A percentile compares a stretch with the other conserved stretches of the same genome.
Evolutionary conservation across 441 rosid species (phyloP).

Genomic region (Jatropha multifida): DNA sequence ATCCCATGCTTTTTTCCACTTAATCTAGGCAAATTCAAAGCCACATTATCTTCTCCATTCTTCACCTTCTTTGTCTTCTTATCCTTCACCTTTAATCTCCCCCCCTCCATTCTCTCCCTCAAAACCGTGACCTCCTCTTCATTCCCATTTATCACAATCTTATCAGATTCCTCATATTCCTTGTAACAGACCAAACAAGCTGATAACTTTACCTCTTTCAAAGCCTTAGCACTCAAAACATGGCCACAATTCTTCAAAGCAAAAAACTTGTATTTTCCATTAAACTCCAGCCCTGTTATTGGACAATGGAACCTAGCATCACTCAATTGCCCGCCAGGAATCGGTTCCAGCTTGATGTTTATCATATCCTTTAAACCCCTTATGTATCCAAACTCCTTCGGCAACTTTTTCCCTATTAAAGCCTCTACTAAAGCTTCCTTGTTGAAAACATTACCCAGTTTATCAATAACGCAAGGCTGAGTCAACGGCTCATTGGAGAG

Average conservation of each 20-base stretch:
- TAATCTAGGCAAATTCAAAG: neutral
- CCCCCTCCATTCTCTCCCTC: constrained; percentile 77
- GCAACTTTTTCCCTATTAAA: constrained; percentile 64
- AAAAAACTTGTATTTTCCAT: constrained; percentile 78
- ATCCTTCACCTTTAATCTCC: constrained; percentile 50
- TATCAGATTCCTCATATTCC: constrained; percentile 63
- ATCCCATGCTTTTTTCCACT: constrained; percentile 42
- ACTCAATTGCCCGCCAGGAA: constrained; percentile 49
- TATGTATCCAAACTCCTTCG: constrained; percentile 63
- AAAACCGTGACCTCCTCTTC: constrained; percentile 68
- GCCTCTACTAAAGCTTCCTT: constrained; percentile 79
- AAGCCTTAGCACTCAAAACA: constrained; percentile 85
- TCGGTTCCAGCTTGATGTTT: constrained; percentile 49
- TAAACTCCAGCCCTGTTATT: constrained; percentile 70
- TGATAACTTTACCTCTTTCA: constrained; percentile 86
- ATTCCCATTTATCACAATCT: constrained; percentile 73
- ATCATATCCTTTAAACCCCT: constrained; percentile 85
- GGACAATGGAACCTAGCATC: constrained; percentile 73
- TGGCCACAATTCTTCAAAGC: constrained; percentile 80
- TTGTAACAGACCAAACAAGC: constrained; percentile 80
- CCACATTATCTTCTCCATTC: constrained; percentile 32
- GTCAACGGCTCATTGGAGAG: constrained; percentile 70
- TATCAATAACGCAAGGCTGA: constrained; percentile 84
- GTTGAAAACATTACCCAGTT: constrained; percentile 78
- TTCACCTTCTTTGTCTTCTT: constrained; percentile 49